These are phyloP conservation scores for Trametes cingulata DNA, from an alignment of 768 basidiomycete species.

Conservation along the genomic window DNA sequence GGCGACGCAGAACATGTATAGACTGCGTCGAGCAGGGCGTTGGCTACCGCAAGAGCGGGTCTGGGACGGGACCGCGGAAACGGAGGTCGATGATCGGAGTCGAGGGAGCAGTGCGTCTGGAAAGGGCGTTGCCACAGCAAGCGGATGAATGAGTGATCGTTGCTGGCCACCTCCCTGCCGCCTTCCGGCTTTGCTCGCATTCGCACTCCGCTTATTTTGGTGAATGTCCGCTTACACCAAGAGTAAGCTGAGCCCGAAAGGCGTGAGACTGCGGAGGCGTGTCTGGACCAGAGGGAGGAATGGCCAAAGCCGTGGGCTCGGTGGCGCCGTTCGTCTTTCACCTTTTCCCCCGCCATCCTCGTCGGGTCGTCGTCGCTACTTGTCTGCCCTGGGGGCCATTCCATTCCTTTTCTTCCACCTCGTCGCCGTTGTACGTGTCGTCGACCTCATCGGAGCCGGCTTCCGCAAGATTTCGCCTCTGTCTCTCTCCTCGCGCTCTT, in stretches of 20 bases:
- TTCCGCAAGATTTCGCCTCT: constrained; percentile 22
- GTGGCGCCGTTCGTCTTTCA: constrained; percentile 9
- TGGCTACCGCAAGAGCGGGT: background rate
- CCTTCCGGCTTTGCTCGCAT: background rate
- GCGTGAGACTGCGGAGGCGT: constrained; percentile 9
- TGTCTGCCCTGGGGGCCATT: constrained; percentile 39
- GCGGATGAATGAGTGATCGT: constrained; percentile 13
- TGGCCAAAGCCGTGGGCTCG: background rate
- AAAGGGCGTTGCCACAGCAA: constrained; percentile 20
- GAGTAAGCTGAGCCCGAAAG: background rate
- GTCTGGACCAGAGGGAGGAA: background rate
- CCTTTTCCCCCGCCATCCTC: constrained; percentile 25
- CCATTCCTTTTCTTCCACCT: constrained; percentile 26
- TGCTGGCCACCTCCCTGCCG: background rate
- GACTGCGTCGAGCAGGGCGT: background rate
- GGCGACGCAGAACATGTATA: no score
- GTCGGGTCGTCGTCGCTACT: constrained; percentile 20
- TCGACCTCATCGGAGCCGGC: constrained; percentile 28
- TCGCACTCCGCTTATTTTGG: background rate
- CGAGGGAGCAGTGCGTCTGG: constrained; percentile 5
- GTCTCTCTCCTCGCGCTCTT: constrained; percentile 22
- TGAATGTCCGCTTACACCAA: background rate
- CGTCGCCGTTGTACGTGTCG: constrained; percentile 26
- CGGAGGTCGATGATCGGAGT: constrained; percentile 18
- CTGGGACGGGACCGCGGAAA: constrained; percentile 2